phyloP scores from a whole-genome alignment of 2,329 filamentous ascomycete species.

The Colletotrichum sojae region DNA sequence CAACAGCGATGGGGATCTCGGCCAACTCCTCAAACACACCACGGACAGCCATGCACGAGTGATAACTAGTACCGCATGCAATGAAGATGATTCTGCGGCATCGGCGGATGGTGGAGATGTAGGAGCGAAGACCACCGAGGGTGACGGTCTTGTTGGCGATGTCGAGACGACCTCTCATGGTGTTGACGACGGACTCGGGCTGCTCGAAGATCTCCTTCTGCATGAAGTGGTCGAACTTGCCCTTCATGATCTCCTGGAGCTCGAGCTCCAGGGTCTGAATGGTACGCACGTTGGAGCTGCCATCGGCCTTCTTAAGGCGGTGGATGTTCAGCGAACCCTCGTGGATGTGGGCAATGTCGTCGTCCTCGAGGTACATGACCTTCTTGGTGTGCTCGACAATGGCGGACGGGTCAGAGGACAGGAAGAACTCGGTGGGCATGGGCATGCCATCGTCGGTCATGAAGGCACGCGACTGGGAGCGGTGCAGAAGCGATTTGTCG shows the following conservation, averaged over 20 bases:
- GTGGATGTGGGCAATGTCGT: constrained; percentile 99
- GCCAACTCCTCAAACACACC: constrained; percentile 98
- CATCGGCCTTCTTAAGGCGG: constrained; percentile 96
- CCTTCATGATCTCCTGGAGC: constrained; percentile 99
- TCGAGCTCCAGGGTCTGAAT: constrained; percentile 99
- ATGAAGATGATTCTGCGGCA: constrained; percentile 99
- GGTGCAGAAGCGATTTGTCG: constrained; percentile 98
- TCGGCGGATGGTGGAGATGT: constrained; percentile 95
- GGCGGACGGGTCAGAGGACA: constrained; percentile 97
- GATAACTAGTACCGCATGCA: constrained; percentile 97
- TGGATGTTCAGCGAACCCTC: constrained; percentile 99
- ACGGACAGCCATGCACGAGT: constrained; percentile 99
- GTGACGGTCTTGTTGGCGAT: constrained; percentile 94
- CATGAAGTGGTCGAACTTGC: constrained; percentile 99
- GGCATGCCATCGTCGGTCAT: constrained; percentile 98
- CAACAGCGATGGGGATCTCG: constrained; percentile 97
- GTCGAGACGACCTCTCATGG: constrained; percentile 98
- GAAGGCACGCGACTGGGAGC: constrained; percentile 98
- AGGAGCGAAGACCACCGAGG: constrained; percentile 94
- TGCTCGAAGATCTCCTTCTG: constrained; percentile 99
- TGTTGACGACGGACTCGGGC: constrained; percentile 99
- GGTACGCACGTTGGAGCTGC: constrained; percentile 94
- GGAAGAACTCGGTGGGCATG: constrained; percentile 99
- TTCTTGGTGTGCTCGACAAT: constrained; percentile 99
- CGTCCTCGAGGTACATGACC: constrained; percentile 99